Evolutionary conservation across 495 filamentous ascomycete genomes (phyloP), one percentile per base, ranked within the genome.

Genomic region (Elasticomyces elasticus): DNA sequence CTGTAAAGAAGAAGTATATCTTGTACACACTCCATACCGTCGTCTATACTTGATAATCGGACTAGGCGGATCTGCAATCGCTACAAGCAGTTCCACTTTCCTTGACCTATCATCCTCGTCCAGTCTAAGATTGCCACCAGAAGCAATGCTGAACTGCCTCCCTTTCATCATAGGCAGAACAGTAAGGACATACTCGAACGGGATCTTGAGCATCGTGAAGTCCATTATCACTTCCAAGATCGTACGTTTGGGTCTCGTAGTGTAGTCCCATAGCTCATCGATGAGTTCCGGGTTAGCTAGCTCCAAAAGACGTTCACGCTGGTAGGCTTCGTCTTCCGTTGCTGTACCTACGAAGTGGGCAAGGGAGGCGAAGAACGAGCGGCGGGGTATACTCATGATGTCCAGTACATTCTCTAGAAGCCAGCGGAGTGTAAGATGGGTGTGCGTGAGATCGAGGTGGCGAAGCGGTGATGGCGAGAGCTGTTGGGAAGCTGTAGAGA

Each of bases 231-330:
- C 82, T 65, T 99, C 92, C 7, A 99, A 67, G 59, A 96, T 94
- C 56, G 83, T 90, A 38, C 92, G 82, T 43, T 92, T 82, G 6
- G 92, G 91, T 6, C 94, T 84, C 4, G 89, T 88, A 1, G 90
- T 91, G 66, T 97, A 99, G 65, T 99, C 94, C 71, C 85, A 95
- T 17, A 94, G 79, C 56, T 99, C 94, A 60, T 97, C 89, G 10
- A 87, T 76, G 64, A 83, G 85, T 17, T 83, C 75, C 0, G 85
- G 79, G 50, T 83, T 76, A 0, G 81, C 81, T 57, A 99, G 94
- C 58, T 97, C 91, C 1, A 78, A 60, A 0, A 99, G 77, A 10
- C 91, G 81, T 47, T 94, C 87, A 59, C 80, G 81, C 50, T 97
- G 91, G 47, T 63, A 59, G 51, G 76, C 76, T 19, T 71, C 65